A percentile compares a stretch with the other conserved stretches of the same genome.
Conservation (phyloP, 257 asterid genomes). For the Solanum habrochaites region DNA sequence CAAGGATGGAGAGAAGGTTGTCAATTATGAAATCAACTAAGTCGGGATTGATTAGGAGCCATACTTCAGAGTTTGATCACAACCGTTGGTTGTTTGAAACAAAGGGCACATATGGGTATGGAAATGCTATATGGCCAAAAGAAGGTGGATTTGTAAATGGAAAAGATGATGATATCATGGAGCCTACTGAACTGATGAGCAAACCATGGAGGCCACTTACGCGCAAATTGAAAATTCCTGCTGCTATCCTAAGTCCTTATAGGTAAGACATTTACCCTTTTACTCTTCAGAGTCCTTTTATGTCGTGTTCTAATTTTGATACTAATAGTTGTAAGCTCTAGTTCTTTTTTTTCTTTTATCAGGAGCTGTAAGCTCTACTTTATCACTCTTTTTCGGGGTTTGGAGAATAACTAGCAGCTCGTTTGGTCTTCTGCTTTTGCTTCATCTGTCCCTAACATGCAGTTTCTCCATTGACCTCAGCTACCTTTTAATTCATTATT, state of each 20-base stretch:
- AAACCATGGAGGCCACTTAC: constrained; percentile 86
- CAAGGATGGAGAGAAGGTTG: constrained; percentile 59
- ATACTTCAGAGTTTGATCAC: constrained; percentile 68
- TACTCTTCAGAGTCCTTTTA: background rate
- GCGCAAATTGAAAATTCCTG: constrained; percentile 58
- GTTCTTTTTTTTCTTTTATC: background rate
- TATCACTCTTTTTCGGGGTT: background rate
- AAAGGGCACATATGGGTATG: constrained; percentile 70
- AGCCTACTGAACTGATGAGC: constrained; percentile 35
- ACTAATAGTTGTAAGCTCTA: background rate
- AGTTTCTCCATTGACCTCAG: background rate
- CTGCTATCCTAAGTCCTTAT: constrained; percentile 72
- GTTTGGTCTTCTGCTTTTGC: background rate
- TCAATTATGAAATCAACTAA: constrained; percentile 55
- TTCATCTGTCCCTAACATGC: background rate
- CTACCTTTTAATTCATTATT: background rate
- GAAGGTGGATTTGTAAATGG: constrained; percentile 41
- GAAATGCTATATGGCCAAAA: constrained; percentile 84
- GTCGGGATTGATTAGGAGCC: constrained; percentile 63
- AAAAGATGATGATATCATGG: constrained; percentile 25
- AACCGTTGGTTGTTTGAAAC: constrained; percentile 75
- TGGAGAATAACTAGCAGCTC: background rate
- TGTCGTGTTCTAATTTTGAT: background rate
- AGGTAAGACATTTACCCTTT: constrained; percentile 19
- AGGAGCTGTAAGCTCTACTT: background rate